phyloP scores from a whole-genome alignment of 495 filamentous ascomycete genomes.

The Hypoxylon lienhwacheense region DNA sequence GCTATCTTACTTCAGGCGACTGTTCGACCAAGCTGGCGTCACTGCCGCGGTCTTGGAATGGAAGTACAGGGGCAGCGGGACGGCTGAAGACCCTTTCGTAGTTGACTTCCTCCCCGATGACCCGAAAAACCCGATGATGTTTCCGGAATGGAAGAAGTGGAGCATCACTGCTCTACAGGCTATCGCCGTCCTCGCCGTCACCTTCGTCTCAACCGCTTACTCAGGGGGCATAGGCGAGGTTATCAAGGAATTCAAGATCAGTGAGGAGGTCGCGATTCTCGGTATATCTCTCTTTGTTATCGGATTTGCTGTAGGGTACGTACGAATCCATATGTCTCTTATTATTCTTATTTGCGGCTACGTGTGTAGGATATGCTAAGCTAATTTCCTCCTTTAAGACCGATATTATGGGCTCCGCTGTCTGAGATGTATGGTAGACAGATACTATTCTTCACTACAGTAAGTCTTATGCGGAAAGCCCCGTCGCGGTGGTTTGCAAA shows the following conservation, averaged over 20 bases:
- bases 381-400: constrained; percentile 5
- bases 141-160: constrained; percentile 66
- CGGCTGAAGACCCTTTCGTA: constrained; percentile 70
- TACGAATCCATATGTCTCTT: constrained; percentile 58
- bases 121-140: constrained; percentile 71
- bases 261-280: constrained; percentile 62
- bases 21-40: constrained; percentile 45
- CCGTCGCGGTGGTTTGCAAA: neutral
- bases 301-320: constrained; percentile 65
- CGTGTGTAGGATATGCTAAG: neutral
- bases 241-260: constrained; percentile 59
- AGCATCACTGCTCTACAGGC: constrained; percentile 65
- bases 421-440: constrained; percentile 75
- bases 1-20: constrained; percentile 29
- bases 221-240: constrained; percentile 69
- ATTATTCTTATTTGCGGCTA: too few relatives aligned
- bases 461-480: constrained; percentile 3
- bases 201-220: constrained; percentile 77
- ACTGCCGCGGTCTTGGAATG: constrained; percentile 55
- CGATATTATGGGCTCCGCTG: constrained; percentile 33
- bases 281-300: constrained; percentile 75
- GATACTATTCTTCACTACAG: constrained; percentile 64
- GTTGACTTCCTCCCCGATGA: constrained; percentile 76
- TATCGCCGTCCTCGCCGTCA: constrained; percentile 69
- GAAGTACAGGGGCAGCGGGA: constrained; percentile 69